These are phyloP conservation scores for Suhomyces faveliae DNA, from an alignment of 805 yeast species.

Conservation along the genomic window DNA sequence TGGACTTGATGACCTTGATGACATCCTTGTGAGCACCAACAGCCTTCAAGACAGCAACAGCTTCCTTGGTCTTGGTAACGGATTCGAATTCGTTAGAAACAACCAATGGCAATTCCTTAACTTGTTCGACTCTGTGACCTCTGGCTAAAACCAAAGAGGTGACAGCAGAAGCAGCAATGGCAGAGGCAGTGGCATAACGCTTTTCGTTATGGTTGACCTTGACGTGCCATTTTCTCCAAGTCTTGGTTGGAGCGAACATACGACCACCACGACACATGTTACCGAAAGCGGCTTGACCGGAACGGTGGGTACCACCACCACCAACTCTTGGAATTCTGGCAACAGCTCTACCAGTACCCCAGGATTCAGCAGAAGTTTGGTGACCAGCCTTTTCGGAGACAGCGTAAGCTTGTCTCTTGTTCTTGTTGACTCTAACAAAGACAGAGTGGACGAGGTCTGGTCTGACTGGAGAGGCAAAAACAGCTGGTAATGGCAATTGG, in stretches of 20 bases:
- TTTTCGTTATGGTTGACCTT: conserved; percentile 99
- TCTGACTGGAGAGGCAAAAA: conserved; percentile 99
- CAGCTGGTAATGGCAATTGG: conserved; percentile 94
- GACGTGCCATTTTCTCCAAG: conserved; percentile 99
- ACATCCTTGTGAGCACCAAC: conserved; percentile 99
- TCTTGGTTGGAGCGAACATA: conserved; percentile 99
- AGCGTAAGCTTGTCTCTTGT: conserved; percentile 99
- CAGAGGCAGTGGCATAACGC: conserved; percentile 99
- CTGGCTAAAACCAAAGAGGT: conserved; percentile 98
- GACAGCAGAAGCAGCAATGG: conserved; percentile 98
- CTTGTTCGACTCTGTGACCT: conserved; percentile 99
- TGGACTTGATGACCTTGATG: conserved; percentile 96
- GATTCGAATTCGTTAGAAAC: conserved; percentile 91
- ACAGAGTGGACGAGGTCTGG: conserved; percentile 99
- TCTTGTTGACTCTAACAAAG: conserved; percentile 97
- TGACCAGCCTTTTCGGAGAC: conserved; percentile 99
- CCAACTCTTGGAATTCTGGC: conserved; percentile 99
- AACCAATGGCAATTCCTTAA: conserved; percentile 98
- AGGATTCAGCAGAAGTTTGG: conserved; percentile 99
- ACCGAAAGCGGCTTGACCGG: conserved; percentile 99
- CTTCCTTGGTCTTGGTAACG: conserved; percentile 95
- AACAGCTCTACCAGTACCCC: conserved; percentile 99
- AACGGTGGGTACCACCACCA: conserved; percentile 99
- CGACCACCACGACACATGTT: conserved; percentile 99
- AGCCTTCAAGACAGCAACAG: conserved; percentile 96